Evolutionary conservation across 345 rosid genomes (phyloP).

Genomic region (Citrus inodora): DNA sequence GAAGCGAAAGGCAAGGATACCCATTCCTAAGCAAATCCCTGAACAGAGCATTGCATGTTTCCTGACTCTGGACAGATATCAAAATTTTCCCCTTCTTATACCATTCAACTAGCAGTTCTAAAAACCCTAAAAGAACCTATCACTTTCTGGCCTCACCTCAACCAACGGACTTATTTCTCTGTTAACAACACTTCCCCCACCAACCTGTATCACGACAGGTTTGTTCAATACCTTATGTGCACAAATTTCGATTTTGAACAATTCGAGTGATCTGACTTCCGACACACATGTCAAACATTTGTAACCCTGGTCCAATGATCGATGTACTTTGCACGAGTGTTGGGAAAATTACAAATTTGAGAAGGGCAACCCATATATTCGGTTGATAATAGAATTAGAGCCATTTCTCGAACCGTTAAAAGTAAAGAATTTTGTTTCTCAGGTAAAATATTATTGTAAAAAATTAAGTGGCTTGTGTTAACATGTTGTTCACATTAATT

Average conservation of each 20-base stretch:
- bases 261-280: slow-evolving; percentile 93
- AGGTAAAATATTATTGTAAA: too few species aligned
- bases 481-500: too few species aligned
- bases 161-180: slow-evolving; percentile 86
- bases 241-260: slow-evolving; percentile 86
- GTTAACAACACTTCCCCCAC: slow-evolving; percentile 98
- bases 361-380: too few species aligned
- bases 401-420: too few species aligned
- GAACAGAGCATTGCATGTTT: slow-evolving; percentile 84
- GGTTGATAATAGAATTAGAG: too few species aligned
- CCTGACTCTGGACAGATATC: slow-evolving; percentile 86
- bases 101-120: slow-evolving; percentile 97
- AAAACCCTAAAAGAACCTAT: slow-evolving; percentile 76
- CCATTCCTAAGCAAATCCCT: slow-evolving; percentile 72
- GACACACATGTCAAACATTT: slow-evolving; percentile 99
- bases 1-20: slow-evolving; percentile 93
- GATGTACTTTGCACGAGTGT: too few species aligned
- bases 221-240: slow-evolving; percentile 84
- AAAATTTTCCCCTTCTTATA: slow-evolving; percentile 89
- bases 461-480: too few species aligned
- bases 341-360: too few species aligned
- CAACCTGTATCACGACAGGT: slow-evolving; percentile 89
- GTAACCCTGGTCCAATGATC: neutral
- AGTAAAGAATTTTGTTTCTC: too few species aligned
- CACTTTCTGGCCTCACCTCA: slow-evolving; percentile 89